phyloP scores from a whole-genome alignment of 176 grass and related monocot genomes.

The Aegilops umbellulata region DNA sequence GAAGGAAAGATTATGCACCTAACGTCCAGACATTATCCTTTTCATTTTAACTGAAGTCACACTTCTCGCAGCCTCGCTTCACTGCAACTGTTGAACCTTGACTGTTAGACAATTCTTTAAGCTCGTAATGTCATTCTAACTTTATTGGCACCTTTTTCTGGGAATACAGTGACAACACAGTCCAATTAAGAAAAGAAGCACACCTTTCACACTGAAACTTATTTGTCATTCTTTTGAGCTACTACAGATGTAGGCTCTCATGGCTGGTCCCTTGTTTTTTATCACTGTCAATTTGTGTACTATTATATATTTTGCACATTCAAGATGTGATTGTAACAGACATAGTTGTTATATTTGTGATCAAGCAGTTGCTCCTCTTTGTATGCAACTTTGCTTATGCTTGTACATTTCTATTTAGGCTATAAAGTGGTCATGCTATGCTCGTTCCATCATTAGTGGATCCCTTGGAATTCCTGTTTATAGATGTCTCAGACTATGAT shows the following conservation, averaged over 20 bases:
- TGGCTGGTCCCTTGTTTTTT: slow-evolving; percentile 13
- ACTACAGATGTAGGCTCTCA: not conserved
- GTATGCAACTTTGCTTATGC: not conserved
- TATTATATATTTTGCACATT: not conserved
- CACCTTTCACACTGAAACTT: not conserved
- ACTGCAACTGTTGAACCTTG: not conserved
- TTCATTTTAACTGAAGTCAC: not conserved
- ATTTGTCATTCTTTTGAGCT: not conserved
- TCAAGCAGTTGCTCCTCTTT: not conserved
- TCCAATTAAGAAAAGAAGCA: slow-evolving; percentile 10
- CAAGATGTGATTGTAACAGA: not conserved
- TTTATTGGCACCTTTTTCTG: not conserved
- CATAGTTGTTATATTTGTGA: not conserved
- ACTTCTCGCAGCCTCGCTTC: not conserved
- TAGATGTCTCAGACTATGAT: not conserved
- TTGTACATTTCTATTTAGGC: not conserved
- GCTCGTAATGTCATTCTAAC: not conserved
- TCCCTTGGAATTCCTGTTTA: not conserved
- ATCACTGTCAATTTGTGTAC: not conserved
- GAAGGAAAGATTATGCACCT: not conserved
- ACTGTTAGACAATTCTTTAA: not conserved
- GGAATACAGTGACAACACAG: not conserved
- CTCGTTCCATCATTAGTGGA: slow-evolving; percentile 8
- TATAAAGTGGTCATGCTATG: not conserved
- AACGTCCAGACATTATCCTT: not conserved